Base-by-base conservation (phyloP, 352 stramenopile species). In the Poterioochromonas sp. region DNA sequence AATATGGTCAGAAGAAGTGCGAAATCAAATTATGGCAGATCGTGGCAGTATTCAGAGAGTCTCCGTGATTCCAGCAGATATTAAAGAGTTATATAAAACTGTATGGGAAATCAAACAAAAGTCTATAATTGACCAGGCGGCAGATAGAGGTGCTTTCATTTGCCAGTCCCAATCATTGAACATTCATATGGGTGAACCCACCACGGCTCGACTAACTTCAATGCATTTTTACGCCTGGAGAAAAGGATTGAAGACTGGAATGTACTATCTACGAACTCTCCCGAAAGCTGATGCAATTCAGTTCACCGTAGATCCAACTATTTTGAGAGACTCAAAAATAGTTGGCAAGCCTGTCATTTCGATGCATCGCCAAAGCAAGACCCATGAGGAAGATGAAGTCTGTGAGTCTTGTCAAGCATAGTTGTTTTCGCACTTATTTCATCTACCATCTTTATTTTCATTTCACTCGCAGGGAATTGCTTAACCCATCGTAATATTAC, bases 171-270 rank as follows among this genome's bases (percentile, higher is more conserved):
- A 97, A 85, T 94, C 88, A 71, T 89, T 99, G 69, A 99, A 99
- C 85, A 89, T 99, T 54, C 94, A 99, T 88, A 98, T 99, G 82
- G 94, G 93, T 29, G 95, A 98, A 65, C 94, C 95, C n/a, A 97
- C 86, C 37, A 93, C 95, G 40, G 92, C 89, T 51, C 98, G 98
- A 85, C 87, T 99, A 60, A 98, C 95, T n/a, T 97, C 91, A 44
- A 98, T 99, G 94, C 95, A 99, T 88, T 99, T 99, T 82, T 99
- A 99, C 83, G 92, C 94, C 3, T 99, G 96, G 96, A 98, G 98
- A 87, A 96, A 97, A 85, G 95, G 95, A 5, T 88, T 99, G 41
- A 99, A 99, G 91, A 99, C 96, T 26, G 95, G 95, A 65, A 98
- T 99, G 93, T 99, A 99, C 87, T 99, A 99, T 88, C 91, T 99